These are phyloP conservation scores for Apostasia ramifera DNA, from an alignment of 106 monocot species.

Conservation along the genomic window DNA sequence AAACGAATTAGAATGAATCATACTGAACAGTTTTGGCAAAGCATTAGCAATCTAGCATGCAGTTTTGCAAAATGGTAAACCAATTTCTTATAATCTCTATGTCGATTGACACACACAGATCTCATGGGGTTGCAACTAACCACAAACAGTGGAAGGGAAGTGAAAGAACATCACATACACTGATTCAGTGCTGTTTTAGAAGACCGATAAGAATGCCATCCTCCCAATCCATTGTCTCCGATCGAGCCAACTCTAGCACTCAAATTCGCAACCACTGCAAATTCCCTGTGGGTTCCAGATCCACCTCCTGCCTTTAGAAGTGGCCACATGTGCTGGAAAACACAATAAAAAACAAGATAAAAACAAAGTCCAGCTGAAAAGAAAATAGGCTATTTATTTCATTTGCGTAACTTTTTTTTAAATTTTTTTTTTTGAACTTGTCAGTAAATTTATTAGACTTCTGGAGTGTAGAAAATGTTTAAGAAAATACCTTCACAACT, in stretches of 20 bases:
- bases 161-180: constrained; percentile 25
- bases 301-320: constrained; percentile 70
- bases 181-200: constrained; percentile 95
- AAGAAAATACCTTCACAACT: constrained; percentile 69
- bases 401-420: too few species aligned
- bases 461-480: background rate
- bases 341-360: background rate
- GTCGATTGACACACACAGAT: too few species aligned
- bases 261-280: constrained; percentile 80
- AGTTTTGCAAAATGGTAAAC: too few species aligned
- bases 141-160: background rate
- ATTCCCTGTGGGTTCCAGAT: constrained; percentile 44
- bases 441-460: too few species aligned
- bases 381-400: background rate
- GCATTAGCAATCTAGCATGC: too few species aligned
- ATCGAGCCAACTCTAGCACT: constrained; percentile 95
- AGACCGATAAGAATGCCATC: constrained; percentile 95
- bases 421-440: too few species aligned
- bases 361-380: background rate
- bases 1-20: too few species aligned
- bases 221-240: constrained; percentile 82
- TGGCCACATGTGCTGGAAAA: constrained; percentile 85
- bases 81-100: too few species aligned
- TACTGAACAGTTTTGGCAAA: too few species aligned
- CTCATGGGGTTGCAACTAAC: too few species aligned